phyloP scores from a whole-genome alignment of 2,329 filamentous ascomycete species.

The Sporothrix pseudoabietina region DNA sequence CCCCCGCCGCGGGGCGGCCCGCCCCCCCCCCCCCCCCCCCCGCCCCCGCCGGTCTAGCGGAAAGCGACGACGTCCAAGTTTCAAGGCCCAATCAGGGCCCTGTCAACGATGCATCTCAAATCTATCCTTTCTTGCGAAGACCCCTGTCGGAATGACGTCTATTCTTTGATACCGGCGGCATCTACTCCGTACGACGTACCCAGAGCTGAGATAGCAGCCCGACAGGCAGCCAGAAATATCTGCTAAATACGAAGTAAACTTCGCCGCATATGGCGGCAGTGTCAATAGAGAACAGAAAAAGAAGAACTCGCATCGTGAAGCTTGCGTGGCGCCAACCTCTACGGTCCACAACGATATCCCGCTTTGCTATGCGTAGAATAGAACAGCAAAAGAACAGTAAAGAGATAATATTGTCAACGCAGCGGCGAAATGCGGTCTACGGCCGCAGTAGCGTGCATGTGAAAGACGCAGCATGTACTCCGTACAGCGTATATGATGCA shows the following conservation, averaged over 20 bases:
- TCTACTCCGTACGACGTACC: too few species aligned
- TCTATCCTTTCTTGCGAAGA: neutral
- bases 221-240: neutral
- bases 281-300: neutral
- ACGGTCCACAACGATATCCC: neutral
- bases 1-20: too few species aligned
- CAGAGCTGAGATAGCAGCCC: neutral
- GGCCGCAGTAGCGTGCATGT: conserved; percentile 20
- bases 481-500: neutral
- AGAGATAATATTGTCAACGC: neutral
- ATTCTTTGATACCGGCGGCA: neutral
- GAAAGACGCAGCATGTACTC: neutral
- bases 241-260: too few species aligned
- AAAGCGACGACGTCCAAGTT: neutral
- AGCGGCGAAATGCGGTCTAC: neutral
- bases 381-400: neutral
- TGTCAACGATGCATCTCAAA: conserved; percentile 10
- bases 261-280: neutral
- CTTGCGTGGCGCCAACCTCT: neutral
- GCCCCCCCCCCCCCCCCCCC: too few species aligned
- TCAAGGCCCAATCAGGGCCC: neutral
- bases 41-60: too few species aligned
- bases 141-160: conserved; percentile 14
- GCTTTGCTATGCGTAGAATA: neutral
- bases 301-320: neutral